Percentiles rank a stretch among this genome's conserved stretches.
These are phyloP conservation scores for Combretum micranthum DNA, from an alignment of 345 rosid genomes.

Conservation along the genomic window DNA sequence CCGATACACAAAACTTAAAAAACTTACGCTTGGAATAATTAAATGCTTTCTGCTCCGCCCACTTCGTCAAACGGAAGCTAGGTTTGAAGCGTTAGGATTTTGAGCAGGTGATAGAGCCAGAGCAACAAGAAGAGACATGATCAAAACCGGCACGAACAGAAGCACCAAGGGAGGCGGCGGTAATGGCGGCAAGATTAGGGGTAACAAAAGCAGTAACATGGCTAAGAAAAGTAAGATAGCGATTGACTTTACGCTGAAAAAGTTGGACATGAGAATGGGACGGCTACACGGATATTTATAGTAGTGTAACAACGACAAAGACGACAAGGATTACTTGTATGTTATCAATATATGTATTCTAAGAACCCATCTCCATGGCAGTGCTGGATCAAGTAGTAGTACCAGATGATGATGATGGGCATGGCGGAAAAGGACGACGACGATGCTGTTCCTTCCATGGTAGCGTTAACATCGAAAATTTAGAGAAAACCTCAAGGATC, in stretches of 20 bases:
- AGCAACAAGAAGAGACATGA: slow-evolving; percentile 21
- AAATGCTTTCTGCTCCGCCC: too few relatives aligned
- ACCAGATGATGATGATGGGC: slow-evolving; percentile 4
- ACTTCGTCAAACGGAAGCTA: slow-evolving; percentile 4
- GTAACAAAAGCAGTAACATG: slow-evolving; percentile 18
- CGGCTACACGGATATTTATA: neutral
- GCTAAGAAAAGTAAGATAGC: slow-evolving; percentile 16
- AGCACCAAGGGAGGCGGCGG: slow-evolving; percentile 32
- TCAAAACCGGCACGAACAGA: slow-evolving; percentile 26
- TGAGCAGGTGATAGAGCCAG: slow-evolving; percentile 16
- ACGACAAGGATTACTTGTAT: too few relatives aligned
- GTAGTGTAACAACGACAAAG: too few relatives aligned
- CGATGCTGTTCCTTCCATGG: slow-evolving; percentile 1
- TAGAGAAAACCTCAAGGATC: neutral
- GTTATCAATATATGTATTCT: neutral
- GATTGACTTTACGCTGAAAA: slow-evolving; percentile 8
- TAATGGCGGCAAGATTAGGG: slow-evolving; percentile 26
- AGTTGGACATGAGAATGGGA: slow-evolving; percentile 10
- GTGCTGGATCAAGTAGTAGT: neutral
- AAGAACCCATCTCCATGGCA: neutral
- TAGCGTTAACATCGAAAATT: slow-evolving; percentile 6
- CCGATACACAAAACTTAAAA: too few relatives aligned
- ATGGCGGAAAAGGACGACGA: neutral
- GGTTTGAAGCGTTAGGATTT: slow-evolving; percentile 7
- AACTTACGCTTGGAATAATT: too few relatives aligned